Percentiles rank a stretch among this genome's conserved stretches.
These are phyloP conservation scores for Torulaspora franciscae DNA, from an alignment of 805 yeast genomes.

Conservation along the genomic window DNA sequence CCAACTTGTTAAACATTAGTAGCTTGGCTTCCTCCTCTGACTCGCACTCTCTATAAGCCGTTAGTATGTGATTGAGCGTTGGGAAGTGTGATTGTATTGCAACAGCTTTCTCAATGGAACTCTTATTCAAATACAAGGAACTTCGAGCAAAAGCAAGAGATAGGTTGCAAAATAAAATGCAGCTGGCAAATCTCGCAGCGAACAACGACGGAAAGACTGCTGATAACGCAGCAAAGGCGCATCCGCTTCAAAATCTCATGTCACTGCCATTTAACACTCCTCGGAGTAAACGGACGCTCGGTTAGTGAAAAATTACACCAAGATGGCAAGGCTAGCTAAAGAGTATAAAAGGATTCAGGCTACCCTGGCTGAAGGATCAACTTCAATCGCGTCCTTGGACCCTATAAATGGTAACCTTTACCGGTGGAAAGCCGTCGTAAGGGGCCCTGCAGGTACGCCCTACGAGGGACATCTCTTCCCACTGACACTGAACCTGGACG, in stretches of 20 bases:
- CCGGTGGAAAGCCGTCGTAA: constrained; percentile 48
- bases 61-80: constrained; percentile 57
- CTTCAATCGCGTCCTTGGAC: not conserved
- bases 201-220: constrained; percentile 7
- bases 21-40: constrained; percentile 27
- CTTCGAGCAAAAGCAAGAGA: constrained; percentile 30
- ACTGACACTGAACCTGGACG: constrained; percentile 43
- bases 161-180: constrained; percentile 12
- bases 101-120: constrained; percentile 77
- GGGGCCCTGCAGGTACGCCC: constrained; percentile 50
- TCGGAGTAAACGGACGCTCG: constrained; percentile 27
- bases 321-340: constrained; percentile 20
- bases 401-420: constrained; percentile 40
- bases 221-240: not conserved
- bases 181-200: constrained; percentile 11
- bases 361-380: not conserved
- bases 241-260: constrained; percentile 10
- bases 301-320: not conserved
- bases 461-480: constrained; percentile 52
- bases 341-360: constrained; percentile 19
- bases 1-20: constrained; percentile 26
- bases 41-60: constrained; percentile 28
- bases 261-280: constrained; percentile 37
- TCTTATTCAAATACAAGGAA: constrained; percentile 44
- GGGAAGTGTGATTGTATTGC: constrained; percentile 65